Evolutionary conservation across 75 land plant species (phyloP).

Genomic region (Cryptomeria japonica): DNA sequence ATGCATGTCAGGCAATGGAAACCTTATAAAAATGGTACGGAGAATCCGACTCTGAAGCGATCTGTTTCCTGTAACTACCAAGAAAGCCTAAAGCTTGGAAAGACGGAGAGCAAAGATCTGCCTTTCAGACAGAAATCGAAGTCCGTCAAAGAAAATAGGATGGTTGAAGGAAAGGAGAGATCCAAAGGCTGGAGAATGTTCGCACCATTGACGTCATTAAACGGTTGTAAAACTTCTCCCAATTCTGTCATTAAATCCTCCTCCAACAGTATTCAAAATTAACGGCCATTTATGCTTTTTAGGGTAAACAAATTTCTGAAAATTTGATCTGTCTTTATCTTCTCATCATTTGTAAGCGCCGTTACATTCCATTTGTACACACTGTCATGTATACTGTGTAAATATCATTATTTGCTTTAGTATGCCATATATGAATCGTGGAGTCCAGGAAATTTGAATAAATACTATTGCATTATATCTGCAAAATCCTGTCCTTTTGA

Average conservation of each 20-base stretch:
- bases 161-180: not conserved
- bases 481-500: no score
- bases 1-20: not conserved
- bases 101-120: not conserved
- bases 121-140: not conserved
- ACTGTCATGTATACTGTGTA: no score
- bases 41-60: not conserved
- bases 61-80: not conserved
- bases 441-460: no score
- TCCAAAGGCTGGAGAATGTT: slow-evolving; percentile 10
- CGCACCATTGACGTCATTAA: slow-evolving; percentile 2
- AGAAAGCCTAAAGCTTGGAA: not conserved
- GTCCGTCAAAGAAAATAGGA: not conserved
- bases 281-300: no score
- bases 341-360: no score
- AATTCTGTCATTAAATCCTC: not conserved
- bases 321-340: no score
- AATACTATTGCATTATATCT: no score
- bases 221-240: slow-evolving; percentile 6
- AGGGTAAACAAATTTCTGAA: no score
- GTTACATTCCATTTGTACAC: no score
- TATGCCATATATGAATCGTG: no score
- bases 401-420: no score
- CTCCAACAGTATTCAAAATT: not conserved
- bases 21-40: not conserved